Evolutionary conservation across 371 early-diverging fungal genomes (phyloP).

Genomic region (Mucor ambiguus): DNA sequence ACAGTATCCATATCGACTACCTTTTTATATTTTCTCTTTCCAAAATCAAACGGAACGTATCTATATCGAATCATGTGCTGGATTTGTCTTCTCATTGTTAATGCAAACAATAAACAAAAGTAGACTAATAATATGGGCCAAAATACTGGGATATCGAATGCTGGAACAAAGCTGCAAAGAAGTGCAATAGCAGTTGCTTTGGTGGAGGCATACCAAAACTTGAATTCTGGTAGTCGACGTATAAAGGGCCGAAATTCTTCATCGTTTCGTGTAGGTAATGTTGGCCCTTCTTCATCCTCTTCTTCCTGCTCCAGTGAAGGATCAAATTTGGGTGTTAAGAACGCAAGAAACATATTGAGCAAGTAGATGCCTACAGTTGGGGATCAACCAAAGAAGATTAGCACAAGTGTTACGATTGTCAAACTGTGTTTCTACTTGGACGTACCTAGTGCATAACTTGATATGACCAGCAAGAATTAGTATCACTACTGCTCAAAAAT

Average conservation of each 20-base stretch:
- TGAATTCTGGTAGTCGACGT: neutral
- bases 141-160: neutral
- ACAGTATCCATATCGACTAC: neutral
- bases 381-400: neutral
- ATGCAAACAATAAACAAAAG: constrained; percentile 6
- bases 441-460: neutral
- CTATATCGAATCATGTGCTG: constrained; percentile 1
- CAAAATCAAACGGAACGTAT: neutral
- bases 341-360: constrained; percentile 1
- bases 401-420: neutral
- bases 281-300: neutral
- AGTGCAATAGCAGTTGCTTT: constrained; percentile 2
- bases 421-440: neutral
- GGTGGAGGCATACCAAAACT: neutral
- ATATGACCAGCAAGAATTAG: neutral
- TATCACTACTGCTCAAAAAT: neutral
- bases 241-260: neutral
- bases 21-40: neutral
- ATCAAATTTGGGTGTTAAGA: neutral
- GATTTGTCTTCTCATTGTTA: constrained; percentile 4
- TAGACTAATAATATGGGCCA: neutral
- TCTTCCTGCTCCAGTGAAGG: neutral
- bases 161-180: constrained; percentile 1
- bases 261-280: neutral
- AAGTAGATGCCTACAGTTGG: neutral